Conservation (phyloP, 2,329 filamentous ascomycete species). For the Alternaria postmessia region DNA sequence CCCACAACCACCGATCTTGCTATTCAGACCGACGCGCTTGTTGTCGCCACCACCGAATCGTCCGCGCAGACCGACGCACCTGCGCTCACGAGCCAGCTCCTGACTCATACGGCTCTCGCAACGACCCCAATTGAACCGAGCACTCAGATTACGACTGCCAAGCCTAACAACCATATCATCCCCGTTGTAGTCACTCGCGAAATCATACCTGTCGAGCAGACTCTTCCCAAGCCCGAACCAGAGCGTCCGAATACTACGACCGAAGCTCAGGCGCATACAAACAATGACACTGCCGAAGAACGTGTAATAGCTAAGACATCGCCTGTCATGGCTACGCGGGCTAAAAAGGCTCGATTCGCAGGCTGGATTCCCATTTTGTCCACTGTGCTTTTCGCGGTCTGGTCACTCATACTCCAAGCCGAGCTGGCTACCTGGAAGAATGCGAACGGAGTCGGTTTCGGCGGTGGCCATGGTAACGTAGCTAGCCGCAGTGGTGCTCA, state of each 20-base stretch:
- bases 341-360: slow-evolving; percentile 4
- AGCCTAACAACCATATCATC: slow-evolving; percentile 5
- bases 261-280: slow-evolving; percentile 9
- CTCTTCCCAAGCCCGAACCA: background rate
- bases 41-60: background rate
- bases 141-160: slow-evolving; percentile 3
- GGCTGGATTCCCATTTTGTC: slow-evolving; percentile 9
- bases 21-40: slow-evolving; percentile 13
- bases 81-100: background rate
- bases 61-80: slow-evolving; percentile 8
- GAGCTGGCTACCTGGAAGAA: slow-evolving; percentile 20
- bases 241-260: background rate
- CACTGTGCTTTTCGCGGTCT: slow-evolving; percentile 10
- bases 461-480: slow-evolving; percentile 20
- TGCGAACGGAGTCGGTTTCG: slow-evolving; percentile 21
- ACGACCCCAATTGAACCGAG: background rate
- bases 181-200: slow-evolving; percentile 10
- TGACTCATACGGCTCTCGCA: slow-evolving; percentile 3
- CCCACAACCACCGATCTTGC: background rate
- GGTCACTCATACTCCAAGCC: slow-evolving; percentile 9
- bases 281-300: background rate
- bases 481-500: slow-evolving; percentile 14
- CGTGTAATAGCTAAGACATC: background rate
- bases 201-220: slow-evolving; percentile 8
- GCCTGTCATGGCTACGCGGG: background rate